A percentile compares a stretch with the other conserved stretches of the same genome.
phyloP scores from a whole-genome alignment of 768 basidiomycete species.

The Gloeostereum incarnatum region DNA sequence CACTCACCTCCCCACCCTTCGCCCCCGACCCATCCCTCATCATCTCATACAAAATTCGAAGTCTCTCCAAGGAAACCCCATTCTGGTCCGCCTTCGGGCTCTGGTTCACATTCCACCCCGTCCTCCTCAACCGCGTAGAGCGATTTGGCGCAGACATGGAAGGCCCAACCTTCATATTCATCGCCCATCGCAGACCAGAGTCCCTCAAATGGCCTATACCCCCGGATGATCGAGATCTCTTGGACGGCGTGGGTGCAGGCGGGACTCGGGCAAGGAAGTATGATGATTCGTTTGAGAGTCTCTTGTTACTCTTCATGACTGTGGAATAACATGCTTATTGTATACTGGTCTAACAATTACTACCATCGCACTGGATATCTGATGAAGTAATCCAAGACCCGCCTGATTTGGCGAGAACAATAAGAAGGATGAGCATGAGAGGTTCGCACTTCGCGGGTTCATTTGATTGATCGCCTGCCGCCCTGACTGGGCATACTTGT shows the following conservation, averaged over 20 bases:
- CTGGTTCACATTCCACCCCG: constrained; percentile 62
- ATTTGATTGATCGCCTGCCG: too few species aligned
- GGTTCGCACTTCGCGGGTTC: too few species aligned
- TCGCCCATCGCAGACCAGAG: constrained; percentile 45
- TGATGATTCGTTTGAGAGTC: constrained; percentile 66
- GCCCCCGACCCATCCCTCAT: constrained; percentile 26
- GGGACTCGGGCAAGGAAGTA: constrained; percentile 33
- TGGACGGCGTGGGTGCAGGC: constrained; percentile 46
- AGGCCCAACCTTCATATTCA: constrained; percentile 51
- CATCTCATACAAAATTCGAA: constrained; percentile 73
- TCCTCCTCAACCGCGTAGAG: constrained; percentile 30
- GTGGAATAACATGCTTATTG: too few species aligned
- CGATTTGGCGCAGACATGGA: constrained; percentile 31
- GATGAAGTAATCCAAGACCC: too few species aligned
- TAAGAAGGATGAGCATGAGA: too few species aligned
- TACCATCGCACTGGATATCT: too few species aligned
- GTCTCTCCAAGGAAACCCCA: constrained; percentile 56
- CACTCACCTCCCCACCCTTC: constrained; percentile 53
- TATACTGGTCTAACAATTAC: too few species aligned
- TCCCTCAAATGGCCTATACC: constrained; percentile 54
- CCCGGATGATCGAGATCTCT: constrained; percentile 38
- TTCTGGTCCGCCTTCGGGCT: constrained; percentile 80
- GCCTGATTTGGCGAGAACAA: too few species aligned
- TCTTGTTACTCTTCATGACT: constrained; percentile 45
- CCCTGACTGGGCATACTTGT: too few species aligned